phyloP scores from a whole-genome alignment of 768 basidiomycete species.

The Hygrocybe coccinea region DNA sequence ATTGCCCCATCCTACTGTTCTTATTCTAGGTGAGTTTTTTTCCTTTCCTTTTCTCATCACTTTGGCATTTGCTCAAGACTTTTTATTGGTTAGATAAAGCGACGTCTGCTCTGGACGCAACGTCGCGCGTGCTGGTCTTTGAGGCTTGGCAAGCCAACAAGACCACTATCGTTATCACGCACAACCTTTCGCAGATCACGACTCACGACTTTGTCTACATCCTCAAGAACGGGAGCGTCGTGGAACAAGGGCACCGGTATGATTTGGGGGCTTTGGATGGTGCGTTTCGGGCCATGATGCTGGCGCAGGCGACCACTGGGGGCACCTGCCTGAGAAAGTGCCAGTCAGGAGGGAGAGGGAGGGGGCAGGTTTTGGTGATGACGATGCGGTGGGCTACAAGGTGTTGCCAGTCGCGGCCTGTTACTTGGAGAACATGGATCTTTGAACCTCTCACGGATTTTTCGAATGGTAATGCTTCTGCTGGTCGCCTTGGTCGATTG shows the following conservation, averaged over 20 bases:
- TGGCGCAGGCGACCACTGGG: slow-evolving; percentile 48
- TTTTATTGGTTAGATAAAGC: slow-evolving; percentile 59
- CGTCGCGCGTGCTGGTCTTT: slow-evolving; percentile 82
- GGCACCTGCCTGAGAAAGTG: slow-evolving; percentile 43
- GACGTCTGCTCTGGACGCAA: slow-evolving; percentile 79
- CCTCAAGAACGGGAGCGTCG: slow-evolving; percentile 71
- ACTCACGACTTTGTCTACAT: slow-evolving; percentile 86
- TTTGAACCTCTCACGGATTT: too few species aligned
- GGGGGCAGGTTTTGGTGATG: too few species aligned
- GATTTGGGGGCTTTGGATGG: slow-evolving; percentile 57
- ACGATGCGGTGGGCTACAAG: slow-evolving; percentile 38
- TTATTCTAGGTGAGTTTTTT: slow-evolving; percentile 76
- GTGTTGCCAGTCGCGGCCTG: not conserved
- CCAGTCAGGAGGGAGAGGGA: slow-evolving; percentile 5
- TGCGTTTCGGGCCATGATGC: slow-evolving; percentile 70
- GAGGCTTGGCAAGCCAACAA: slow-evolving; percentile 72
- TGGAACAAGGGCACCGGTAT: slow-evolving; percentile 80
- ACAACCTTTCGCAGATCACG: slow-evolving; percentile 83
- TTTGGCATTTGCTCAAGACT: slow-evolving; percentile 34
- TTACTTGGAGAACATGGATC: too few species aligned
- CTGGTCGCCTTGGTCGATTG: slow-evolving; percentile 30
- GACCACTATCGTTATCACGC: slow-evolving; percentile 92
- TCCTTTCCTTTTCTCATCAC: slow-evolving; percentile 3
- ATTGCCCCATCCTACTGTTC: slow-evolving; percentile 77
- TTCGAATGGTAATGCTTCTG: too few species aligned